phyloP scores from a whole-genome alignment of 495 filamentous ascomycete species.

The Penicillium manginii region DNA sequence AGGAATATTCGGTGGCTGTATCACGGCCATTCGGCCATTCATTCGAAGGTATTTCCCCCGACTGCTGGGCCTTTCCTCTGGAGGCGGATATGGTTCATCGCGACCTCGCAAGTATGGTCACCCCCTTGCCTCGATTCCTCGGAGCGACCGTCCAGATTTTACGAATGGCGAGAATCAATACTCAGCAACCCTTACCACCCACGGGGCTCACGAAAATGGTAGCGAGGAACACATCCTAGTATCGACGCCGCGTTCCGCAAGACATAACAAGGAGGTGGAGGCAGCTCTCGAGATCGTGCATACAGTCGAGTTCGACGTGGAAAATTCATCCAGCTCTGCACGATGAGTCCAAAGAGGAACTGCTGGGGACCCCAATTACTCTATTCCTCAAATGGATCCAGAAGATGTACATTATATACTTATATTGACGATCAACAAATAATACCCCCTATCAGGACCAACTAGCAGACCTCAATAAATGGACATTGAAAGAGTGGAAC shows the following conservation, averaged over 20 bases:
- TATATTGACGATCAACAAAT: conserved; percentile 5
- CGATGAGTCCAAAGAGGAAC: neutral
- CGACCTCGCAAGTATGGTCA: conserved; percentile 29
- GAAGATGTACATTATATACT: neutral
- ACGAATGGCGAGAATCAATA: conserved; percentile 19
- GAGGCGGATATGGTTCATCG: conserved; percentile 14
- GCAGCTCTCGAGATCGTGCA: conserved; percentile 28
- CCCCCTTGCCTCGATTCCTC: conserved; percentile 31
- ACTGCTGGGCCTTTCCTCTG: conserved; percentile 35
- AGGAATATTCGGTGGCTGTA: conserved; percentile 38
- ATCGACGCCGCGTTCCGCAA: neutral
- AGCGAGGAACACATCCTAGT: conserved; percentile 39
- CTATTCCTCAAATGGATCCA: neutral
- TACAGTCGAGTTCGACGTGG: conserved; percentile 39
- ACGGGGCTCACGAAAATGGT: conserved; percentile 21
- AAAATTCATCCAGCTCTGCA: conserved; percentile 19
- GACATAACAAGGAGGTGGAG: conserved; percentile 15
- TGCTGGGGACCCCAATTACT: neutral
- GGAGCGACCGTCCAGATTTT: conserved; percentile 27
- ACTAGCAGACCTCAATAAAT: neutral
- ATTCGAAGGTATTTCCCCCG: conserved; percentile 38
- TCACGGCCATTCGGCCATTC: conserved; percentile 40
- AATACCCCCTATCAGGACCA: neutral
- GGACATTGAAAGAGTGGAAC: neutral
- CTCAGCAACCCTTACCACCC: conserved; percentile 24